Evolutionary conservation across 1,139 yeast genomes (phyloP).

Genomic region (Ogataea hybrid): DNA sequence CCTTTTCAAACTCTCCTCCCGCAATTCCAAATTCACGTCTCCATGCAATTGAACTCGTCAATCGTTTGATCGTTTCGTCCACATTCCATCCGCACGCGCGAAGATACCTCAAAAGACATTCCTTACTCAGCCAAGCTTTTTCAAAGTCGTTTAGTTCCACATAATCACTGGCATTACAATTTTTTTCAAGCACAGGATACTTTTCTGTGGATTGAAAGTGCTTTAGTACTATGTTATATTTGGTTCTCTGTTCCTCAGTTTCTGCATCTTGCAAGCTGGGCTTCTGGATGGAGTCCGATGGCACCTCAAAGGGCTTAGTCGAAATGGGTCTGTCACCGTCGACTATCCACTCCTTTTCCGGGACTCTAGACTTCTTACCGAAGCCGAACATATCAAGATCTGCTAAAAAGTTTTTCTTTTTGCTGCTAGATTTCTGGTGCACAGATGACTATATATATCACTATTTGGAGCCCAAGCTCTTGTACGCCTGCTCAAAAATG

Average conservation of each 20-base stretch:
- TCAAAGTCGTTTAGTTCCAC: constrained; percentile 56
- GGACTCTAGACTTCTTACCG: constrained; percentile 20
- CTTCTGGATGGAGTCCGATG: constrained; percentile 15
- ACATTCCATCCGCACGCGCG: constrained; percentile 88
- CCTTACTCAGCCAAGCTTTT: constrained; percentile 85
- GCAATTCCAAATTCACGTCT: constrained; percentile 88
- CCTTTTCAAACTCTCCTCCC: constrained; percentile 48
- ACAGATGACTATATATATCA: constrained; percentile 1
- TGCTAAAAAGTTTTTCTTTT: neutral
- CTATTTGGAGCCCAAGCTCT: constrained; percentile 10
- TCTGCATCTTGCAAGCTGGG: constrained; percentile 26
- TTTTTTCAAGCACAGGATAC: constrained; percentile 42
- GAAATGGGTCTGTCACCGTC: constrained; percentile 23
- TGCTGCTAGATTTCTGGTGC: neutral
- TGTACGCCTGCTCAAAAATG: constrained; percentile 59
- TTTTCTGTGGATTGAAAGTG: constrained; percentile 45
- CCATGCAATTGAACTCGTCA: constrained; percentile 80
- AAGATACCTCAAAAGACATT: constrained; percentile 80
- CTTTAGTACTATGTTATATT: constrained; percentile 54
- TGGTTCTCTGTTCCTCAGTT: constrained; percentile 51
- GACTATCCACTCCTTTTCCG: constrained; percentile 27
- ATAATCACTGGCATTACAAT: constrained; percentile 21
- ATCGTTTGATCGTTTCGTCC: constrained; percentile 65
- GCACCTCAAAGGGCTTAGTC: constrained; percentile 22
- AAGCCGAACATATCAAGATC: constrained; percentile 25